These are phyloP conservation scores for Bidens hawaiensis DNA, from an alignment of 140 eudicot genomes.

Conservation along the genomic window DNA sequence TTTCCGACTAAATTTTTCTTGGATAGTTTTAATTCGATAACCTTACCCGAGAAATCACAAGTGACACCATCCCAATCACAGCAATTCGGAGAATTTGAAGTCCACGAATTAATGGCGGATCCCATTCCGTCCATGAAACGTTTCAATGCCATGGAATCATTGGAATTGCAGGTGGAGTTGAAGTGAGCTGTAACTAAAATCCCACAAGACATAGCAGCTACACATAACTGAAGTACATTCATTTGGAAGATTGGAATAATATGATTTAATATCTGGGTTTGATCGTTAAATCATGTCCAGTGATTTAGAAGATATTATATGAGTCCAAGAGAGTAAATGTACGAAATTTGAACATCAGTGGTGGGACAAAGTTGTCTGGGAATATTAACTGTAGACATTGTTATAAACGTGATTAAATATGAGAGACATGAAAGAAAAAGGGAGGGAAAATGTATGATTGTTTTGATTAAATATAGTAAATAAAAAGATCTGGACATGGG, in stretches of 20 bases:
- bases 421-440: too few species aligned
- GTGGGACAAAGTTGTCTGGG: neutral
- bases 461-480: too few species aligned
- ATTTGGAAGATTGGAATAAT: constrained; percentile 17
- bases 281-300: neutral
- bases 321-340: neutral
- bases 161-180: constrained; percentile 43
- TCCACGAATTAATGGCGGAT: constrained; percentile 40
- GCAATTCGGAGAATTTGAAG: constrained; percentile 47
- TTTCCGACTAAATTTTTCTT: constrained; percentile 30
- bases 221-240: constrained; percentile 26
- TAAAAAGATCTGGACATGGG: too few species aligned
- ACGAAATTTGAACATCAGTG: neutral
- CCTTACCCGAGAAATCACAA: constrained; percentile 51
- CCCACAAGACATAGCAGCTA: constrained; percentile 8
- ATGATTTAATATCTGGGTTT: neutral
- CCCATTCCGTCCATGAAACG: constrained; percentile 41
- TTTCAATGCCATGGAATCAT: constrained; percentile 39
- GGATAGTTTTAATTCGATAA: constrained; percentile 38
- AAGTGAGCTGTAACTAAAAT: constrained; percentile 27
- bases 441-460: too few species aligned
- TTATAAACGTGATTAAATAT: too few species aligned
- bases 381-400: too few species aligned
- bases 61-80: constrained; percentile 62
- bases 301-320: neutral